Conservation (phyloP, 2,329 filamentous ascomycete species). For the Tolypocladium guangdongense region DNA sequence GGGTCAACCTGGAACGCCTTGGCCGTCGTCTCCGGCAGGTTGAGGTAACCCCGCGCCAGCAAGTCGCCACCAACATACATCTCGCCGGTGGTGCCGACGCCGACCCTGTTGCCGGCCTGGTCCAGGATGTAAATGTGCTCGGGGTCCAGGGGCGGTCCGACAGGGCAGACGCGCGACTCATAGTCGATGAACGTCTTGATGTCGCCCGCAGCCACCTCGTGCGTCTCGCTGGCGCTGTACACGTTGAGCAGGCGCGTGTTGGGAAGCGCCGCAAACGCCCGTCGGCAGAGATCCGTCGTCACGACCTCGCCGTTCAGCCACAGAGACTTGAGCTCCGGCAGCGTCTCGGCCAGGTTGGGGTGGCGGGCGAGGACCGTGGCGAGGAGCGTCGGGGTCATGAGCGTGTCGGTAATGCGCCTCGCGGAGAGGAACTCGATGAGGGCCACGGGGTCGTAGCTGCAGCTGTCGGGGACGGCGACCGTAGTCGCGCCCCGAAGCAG, state of each 20-base stretch:
- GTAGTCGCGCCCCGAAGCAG: constrained; percentile 67
- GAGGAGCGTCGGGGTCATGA: constrained; percentile 74
- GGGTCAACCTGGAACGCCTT: constrained; percentile 59
- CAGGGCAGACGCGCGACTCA: constrained; percentile 58
- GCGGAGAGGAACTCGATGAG: constrained; percentile 59
- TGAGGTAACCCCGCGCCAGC: constrained; percentile 67
- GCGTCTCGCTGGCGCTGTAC: constrained; percentile 75
- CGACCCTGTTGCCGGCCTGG: constrained; percentile 54
- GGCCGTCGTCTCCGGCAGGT: constrained; percentile 66
- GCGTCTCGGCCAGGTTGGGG: constrained; percentile 48
- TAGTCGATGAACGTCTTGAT: constrained; percentile 55
- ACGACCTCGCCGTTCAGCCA: constrained; percentile 82
- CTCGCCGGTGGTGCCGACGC: constrained; percentile 55
- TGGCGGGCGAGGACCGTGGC: constrained; percentile 64
- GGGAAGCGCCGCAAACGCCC: constrained; percentile 57
- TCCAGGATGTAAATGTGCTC: constrained; percentile 63
- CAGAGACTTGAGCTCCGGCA: constrained; percentile 57
- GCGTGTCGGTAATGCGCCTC: constrained; percentile 62
- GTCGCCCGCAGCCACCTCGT: constrained; percentile 69
- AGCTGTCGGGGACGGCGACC: constrained; percentile 62
- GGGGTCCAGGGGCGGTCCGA: constrained; percentile 58
- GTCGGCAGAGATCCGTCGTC: constrained; percentile 62
- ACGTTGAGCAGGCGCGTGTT: constrained; percentile 63
- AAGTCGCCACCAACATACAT: constrained; percentile 65
- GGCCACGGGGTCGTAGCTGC: constrained; percentile 65